Evolutionary conservation across 176 grass and related monocot species (phyloP), one percentile per base, ranked within the genome.

Genomic region (Aegilops longissima): DNA sequence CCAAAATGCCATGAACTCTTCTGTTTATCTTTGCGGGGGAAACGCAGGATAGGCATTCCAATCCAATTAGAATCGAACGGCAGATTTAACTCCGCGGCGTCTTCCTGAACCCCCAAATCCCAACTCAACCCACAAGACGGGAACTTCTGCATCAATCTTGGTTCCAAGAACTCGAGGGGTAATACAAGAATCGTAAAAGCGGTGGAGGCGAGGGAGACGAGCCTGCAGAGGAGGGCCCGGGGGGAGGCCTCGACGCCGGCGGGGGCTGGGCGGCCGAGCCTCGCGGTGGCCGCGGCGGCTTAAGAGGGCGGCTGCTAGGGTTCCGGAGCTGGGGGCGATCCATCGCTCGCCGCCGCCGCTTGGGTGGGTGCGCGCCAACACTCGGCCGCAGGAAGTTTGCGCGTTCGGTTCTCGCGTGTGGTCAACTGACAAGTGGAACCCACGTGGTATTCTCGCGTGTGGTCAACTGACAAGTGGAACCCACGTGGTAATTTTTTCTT

Each of bases 301-400:
- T 91, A 17, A 84, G 33, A 20, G 84, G 17, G 58, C 81, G 61
- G 61, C 11, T 61, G 61, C 49, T 81, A 91, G 81, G 89, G 61
- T 91, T 87, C 81, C 61, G 61, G 49, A n/a, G 81, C 21, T 27
- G 84, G 40, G 82, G 85, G 7, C 89, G 69, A 33, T 91, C 89
- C 89, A 91, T 91, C 81, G 10, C 29, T 76, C 85, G 3, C 12
- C 81, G 68, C 20, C 39, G 80, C 75, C 42, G 79, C 23, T 25
- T 68, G 20, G 76, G 42, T 47, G 45, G 80, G 47, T 73, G 85
- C 85, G 85, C 81, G 85, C 85, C 85, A 91, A 91, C 83, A 76
- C 47, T 47, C 5, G 27, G 18, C 31, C 30, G 36, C 14, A 17
- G 69, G 30, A 52, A 34, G 12, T 34, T 88, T 88, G 51, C 25